These are phyloP conservation scores for Nymphaea thermarum DNA, from an alignment of 164 flowering plant species.

Conservation along the genomic window DNA sequence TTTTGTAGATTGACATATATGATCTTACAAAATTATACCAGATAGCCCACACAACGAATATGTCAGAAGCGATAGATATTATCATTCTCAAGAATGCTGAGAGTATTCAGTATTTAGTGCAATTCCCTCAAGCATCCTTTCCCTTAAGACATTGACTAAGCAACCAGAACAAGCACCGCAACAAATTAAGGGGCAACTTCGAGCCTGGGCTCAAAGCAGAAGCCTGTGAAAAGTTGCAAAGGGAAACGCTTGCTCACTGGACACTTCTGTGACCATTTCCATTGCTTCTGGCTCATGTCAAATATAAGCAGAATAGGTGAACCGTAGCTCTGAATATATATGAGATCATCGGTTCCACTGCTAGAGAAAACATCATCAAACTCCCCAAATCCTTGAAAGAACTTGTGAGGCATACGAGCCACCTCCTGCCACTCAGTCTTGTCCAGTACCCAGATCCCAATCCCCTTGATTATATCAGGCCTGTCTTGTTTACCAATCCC, in stretches of 20 bases:
- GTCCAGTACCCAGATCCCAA: slow-evolving; percentile 68
- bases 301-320: slow-evolving; percentile 70
- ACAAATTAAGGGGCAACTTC: slow-evolving; percentile 40
- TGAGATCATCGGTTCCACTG: slow-evolving; percentile 59
- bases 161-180: too few relatives aligned
- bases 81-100: too few relatives aligned
- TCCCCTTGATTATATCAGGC: slow-evolving; percentile 79
- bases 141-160: too few relatives aligned
- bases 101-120: too few relatives aligned
- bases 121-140: too few relatives aligned
- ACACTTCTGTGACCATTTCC: slow-evolving; percentile 90
- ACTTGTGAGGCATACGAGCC: slow-evolving; percentile 74
- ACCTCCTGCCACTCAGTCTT: slow-evolving; percentile 75
- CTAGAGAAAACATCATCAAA: slow-evolving; percentile 88
- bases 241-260: slow-evolving; percentile 83
- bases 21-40: too few relatives aligned
- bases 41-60: too few relatives aligned
- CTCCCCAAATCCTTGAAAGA: slow-evolving; percentile 91
- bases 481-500: slow-evolving; percentile 54
- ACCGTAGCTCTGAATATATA: slow-evolving; percentile 90
- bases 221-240: slow-evolving; percentile 86
- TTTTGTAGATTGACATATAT: too few relatives aligned
- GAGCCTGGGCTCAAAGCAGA: slow-evolving; percentile 87
- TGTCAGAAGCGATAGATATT: too few relatives aligned
- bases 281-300: slow-evolving; percentile 49